Evolutionary conservation across 164 flowering plant genomes (phyloP).

Genomic region (Stephania japonica): DNA sequence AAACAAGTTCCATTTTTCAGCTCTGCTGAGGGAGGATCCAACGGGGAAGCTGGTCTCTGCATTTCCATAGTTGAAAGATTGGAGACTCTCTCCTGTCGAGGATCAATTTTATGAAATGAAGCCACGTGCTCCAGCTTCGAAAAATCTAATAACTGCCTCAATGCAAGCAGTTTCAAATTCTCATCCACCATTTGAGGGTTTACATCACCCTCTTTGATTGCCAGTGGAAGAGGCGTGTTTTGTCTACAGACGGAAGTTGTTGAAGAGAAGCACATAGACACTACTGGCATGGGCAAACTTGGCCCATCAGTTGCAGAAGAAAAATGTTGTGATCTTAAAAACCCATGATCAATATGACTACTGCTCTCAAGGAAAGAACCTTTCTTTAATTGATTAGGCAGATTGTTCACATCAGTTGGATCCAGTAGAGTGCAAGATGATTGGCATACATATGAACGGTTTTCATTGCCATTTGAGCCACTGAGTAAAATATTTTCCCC

Average conservation of each 20-base stretch:
- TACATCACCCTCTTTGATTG: conserved; percentile 21
- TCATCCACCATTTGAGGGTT: conserved; percentile 29
- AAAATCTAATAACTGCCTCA: conserved; percentile 30
- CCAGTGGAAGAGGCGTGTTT: conserved; percentile 13
- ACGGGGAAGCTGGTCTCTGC: conserved; percentile 18
- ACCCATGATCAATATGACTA: conserved; percentile 19
- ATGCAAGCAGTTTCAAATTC: conserved; percentile 33
- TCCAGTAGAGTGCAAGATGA: conserved; percentile 17
- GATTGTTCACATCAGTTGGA: conserved; percentile 21
- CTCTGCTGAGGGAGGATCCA: conserved; percentile 15
- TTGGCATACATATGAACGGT: conserved; percentile 13
- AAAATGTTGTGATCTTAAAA: conserved; percentile 14
- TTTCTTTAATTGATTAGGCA: conserved; percentile 16
- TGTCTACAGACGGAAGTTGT: conserved; percentile 18
- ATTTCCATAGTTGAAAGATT: conserved; percentile 12
- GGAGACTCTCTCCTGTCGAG: conserved; percentile 16
- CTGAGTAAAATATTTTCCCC: conserved; percentile 14
- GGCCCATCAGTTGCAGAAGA: conserved; percentile 16
- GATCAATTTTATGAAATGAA: conserved; percentile 21
- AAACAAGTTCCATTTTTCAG: conserved; percentile 14
- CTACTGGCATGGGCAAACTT: conserved; percentile 16
- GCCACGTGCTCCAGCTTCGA: conserved; percentile 28
- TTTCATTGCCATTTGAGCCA: conserved; percentile 17
- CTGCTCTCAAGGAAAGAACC: conserved; percentile 18
- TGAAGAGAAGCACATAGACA: conserved; percentile 24